Percentiles rank a stretch among this genome's conserved stretches.
Evolutionary conservation across 2,329 filamentous ascomycete species (phyloP).

Genomic region (Cryphonectria radicalis): DNA sequence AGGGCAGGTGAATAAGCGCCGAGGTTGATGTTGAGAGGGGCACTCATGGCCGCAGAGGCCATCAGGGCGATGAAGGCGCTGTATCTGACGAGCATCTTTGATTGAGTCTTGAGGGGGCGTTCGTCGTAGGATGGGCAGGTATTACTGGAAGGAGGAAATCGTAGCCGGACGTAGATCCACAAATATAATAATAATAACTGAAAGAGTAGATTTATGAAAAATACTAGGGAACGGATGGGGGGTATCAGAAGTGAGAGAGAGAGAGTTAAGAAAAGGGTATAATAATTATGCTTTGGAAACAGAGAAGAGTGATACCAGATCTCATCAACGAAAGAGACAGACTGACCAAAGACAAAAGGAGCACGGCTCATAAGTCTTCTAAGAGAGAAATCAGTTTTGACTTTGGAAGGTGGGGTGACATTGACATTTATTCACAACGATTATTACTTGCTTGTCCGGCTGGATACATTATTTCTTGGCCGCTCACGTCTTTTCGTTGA

Average conservation of each 20-base stretch:
- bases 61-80: conserved; percentile 20
- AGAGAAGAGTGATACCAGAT: conserved; percentile 25
- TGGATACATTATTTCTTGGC: neutral
- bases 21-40: conserved; percentile 57
- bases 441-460: neutral
- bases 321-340: conserved; percentile 15
- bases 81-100: conserved; percentile 28
- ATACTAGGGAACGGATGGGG: conserved; percentile 5
- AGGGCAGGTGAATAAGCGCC: conserved; percentile 55
- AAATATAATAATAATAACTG: conserved; percentile 6
- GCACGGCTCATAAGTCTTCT: conserved; percentile 21
- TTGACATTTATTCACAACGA: conserved; percentile 19
- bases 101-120: neutral
- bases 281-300: neutral
- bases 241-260: conserved; percentile 4
- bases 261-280: neutral
- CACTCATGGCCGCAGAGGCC: conserved; percentile 38
- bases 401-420: conserved; percentile 18
- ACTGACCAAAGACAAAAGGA: conserved; percentile 17
- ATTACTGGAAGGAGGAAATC: neutral
- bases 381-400: conserved; percentile 4
- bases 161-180: conserved; percentile 6
- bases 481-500: neutral
- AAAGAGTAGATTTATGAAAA: neutral
- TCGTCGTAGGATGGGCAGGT: no score